phyloP scores from a whole-genome alignment of 805 yeast species.

The Lachancea sp. region DNA sequence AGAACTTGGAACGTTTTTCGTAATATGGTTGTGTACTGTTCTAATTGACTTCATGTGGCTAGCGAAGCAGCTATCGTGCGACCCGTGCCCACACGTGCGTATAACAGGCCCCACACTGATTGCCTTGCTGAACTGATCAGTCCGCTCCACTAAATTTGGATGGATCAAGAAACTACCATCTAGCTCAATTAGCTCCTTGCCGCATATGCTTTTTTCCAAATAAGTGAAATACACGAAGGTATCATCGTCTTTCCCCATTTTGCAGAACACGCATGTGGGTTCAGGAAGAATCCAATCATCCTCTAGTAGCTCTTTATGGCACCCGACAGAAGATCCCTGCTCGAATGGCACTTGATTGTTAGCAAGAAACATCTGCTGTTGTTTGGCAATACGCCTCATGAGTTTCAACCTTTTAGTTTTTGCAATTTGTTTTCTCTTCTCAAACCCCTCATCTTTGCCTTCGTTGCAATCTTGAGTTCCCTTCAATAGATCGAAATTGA shows the following conservation, averaged over 20 bases:
- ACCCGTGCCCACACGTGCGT: constrained; percentile 85
- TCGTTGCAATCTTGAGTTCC: constrained; percentile 22
- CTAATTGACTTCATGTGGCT: constrained; percentile 54
- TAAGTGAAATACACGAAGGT: constrained; percentile 28
- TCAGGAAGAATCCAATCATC: constrained; percentile 13
- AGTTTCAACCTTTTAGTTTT: constrained; percentile 62
- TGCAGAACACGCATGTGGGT: constrained; percentile 31
- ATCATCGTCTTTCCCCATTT: constrained; percentile 27
- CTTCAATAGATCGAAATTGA: constrained; percentile 24
- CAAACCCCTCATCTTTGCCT: constrained; percentile 38
- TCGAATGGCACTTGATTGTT: constrained; percentile 35
- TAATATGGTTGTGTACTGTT: constrained; percentile 59
- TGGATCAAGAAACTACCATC: background rate
- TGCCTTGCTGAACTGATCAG: background rate
- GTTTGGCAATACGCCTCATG: constrained; percentile 71
- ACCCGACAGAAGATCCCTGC: constrained; percentile 10
- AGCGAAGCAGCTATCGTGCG: constrained; percentile 75
- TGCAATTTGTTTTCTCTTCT: constrained; percentile 61
- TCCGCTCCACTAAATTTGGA: background rate
- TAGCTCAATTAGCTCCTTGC: constrained; percentile 30
- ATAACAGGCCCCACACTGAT: constrained; percentile 15
- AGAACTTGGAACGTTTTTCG: constrained; percentile 77
- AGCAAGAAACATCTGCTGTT: constrained; percentile 69
- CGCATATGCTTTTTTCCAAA: constrained; percentile 26
- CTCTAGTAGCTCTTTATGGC: background rate